Conservation (phyloP, 2,329 filamentous ascomycete species). For the Pestalotiopsis sp. region DNA sequence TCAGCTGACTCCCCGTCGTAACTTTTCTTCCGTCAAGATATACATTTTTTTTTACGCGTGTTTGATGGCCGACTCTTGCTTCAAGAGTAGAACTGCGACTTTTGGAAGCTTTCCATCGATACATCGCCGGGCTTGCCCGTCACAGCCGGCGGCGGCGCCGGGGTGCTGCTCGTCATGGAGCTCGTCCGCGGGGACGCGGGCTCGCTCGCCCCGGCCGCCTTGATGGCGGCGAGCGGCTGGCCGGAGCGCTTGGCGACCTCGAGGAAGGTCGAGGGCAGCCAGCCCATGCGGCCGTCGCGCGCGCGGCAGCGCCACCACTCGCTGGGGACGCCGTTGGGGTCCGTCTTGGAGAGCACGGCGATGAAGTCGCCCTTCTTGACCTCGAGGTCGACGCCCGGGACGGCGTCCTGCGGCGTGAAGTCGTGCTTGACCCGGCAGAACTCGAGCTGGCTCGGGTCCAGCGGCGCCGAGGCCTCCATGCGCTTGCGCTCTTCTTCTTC, state of each 20-base stretch:
- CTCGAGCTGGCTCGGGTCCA: constrained; percentile 90
- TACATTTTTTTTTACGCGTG: neutral
- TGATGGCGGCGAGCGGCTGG: constrained; percentile 54
- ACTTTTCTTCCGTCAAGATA: neutral
- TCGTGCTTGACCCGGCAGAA: constrained; percentile 96
- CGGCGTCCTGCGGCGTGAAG: constrained; percentile 75
- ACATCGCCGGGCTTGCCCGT: constrained; percentile 55
- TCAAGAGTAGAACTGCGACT: constrained; percentile 59
- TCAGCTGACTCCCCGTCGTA: too few species aligned
- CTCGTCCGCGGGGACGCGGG: constrained; percentile 44
- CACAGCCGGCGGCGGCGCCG: constrained; percentile 32
- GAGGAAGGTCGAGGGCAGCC: constrained; percentile 88
- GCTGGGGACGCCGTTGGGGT: constrained; percentile 87
- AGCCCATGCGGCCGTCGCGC: constrained; percentile 86
- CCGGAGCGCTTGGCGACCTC: constrained; percentile 68
- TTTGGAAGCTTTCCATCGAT: constrained; percentile 58
- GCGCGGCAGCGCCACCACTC: constrained; percentile 98
- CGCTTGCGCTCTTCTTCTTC: constrained; percentile 77
- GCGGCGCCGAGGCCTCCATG: constrained; percentile 56
- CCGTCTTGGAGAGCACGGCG: constrained; percentile 88
- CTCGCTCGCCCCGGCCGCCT: constrained; percentile 46
- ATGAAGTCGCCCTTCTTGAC: constrained; percentile 96
- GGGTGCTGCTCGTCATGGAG: constrained; percentile 50
- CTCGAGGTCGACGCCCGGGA: constrained; percentile 79
- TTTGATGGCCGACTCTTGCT: neutral